Evolutionary conservation across 768 basidiomycete genomes (phyloP).

Genomic region (Amylocystis lapponica): DNA sequence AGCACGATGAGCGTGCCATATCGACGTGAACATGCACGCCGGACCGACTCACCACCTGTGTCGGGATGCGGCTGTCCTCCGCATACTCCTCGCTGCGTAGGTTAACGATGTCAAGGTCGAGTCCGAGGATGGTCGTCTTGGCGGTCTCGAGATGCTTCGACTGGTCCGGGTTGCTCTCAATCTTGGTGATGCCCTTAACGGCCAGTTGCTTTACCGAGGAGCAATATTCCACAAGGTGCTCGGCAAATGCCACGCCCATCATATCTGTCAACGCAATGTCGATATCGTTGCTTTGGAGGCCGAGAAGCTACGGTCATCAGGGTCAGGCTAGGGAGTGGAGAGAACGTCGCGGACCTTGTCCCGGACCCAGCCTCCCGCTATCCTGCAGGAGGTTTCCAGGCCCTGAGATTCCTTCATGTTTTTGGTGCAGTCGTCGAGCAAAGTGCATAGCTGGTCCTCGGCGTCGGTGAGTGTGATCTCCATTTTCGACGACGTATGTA

Average conservation of each 20-base stretch:
- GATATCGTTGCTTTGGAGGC: constrained; percentile 80
- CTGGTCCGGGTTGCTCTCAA: constrained; percentile 93
- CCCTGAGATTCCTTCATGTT: constrained; percentile 47
- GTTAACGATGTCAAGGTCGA: constrained; percentile 92
- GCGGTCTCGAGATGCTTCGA: constrained; percentile 98
- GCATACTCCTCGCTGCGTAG: constrained; percentile 91
- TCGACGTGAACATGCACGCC: no score
- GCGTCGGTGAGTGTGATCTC: constrained; percentile 54
- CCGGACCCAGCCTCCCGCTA: constrained; percentile 98
- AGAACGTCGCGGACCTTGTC: constrained; percentile 74
- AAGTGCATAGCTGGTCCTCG: constrained; percentile 64
- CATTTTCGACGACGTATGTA: constrained; percentile 22
- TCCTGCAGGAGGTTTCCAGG: constrained; percentile 66
- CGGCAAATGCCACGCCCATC: constrained; percentile 88
- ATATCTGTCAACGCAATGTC: constrained; percentile 87
- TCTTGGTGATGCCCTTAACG: constrained; percentile 65
- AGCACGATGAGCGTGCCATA: no score
- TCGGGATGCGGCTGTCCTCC: constrained; percentile 82
- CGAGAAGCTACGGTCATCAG: constrained; percentile 55
- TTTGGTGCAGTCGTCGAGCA: constrained; percentile 76
- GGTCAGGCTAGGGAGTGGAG: neutral
- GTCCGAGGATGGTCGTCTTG: constrained; percentile 68
- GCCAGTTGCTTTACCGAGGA: constrained; percentile 43
- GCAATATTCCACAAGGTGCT: constrained; percentile 63
- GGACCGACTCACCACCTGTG: constrained; percentile 57